phyloP scores from a whole-genome alignment of 2,329 filamentous ascomycete genomes.

The Venturia nashicola region DNA sequence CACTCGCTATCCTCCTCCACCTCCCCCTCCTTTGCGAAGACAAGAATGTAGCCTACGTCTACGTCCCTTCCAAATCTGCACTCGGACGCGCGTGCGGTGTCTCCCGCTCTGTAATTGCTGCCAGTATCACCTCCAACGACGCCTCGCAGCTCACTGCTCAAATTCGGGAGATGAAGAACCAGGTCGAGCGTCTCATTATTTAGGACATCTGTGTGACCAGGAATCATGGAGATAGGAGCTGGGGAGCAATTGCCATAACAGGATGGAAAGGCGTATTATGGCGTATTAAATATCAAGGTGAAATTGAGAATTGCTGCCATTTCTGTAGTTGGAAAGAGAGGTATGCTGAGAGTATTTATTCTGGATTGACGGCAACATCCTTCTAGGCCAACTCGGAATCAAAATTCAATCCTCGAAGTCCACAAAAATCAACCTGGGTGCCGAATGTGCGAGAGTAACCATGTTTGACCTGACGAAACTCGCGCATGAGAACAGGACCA shows the following conservation, averaged over 20 bases:
- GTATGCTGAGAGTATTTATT: not conserved
- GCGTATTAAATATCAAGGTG: not conserved
- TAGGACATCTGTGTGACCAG: constrained; percentile 25
- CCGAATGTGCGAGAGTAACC: not conserved
- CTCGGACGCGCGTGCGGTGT: constrained; percentile 87
- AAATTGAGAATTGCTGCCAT: not conserved
- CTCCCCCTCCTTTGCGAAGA: constrained; percentile 76
- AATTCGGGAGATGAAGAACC: constrained; percentile 82
- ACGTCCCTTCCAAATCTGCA: constrained; percentile 75
- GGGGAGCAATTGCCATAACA: not conserved
- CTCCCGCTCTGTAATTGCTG: constrained; percentile 73
- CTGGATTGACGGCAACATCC: not conserved
- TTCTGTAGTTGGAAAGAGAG: not conserved
- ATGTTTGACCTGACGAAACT: too few species aligned
- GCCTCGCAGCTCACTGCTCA: constrained; percentile 64
- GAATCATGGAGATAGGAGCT: not conserved
- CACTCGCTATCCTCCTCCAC: constrained; percentile 43
- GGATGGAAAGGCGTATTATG: not conserved
- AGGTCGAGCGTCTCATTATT: constrained; percentile 92
- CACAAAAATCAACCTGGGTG: not conserved
- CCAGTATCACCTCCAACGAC: constrained; percentile 62
- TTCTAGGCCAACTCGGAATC: not conserved
- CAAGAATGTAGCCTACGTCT: constrained; percentile 62
- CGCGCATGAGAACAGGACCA: too few species aligned
- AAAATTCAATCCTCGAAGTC: not conserved